These are phyloP conservation scores for Earliella scabrosa DNA, from an alignment of 1,284 basidiomycete species.

Conservation along the genomic window DNA sequence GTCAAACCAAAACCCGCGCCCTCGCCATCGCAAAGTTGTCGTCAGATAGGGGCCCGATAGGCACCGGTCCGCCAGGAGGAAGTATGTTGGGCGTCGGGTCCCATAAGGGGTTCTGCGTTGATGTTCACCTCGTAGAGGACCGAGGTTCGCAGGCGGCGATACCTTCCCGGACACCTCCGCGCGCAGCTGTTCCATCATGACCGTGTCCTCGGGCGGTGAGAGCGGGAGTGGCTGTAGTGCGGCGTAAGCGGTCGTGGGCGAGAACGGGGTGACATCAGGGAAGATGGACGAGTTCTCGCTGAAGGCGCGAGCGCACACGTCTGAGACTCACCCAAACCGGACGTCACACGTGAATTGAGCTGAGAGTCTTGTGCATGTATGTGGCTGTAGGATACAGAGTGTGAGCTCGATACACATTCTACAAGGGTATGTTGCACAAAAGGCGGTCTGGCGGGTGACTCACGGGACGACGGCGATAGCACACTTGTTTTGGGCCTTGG, in stretches of 20 bases:
- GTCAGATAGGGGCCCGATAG: slow-evolving; percentile 31
- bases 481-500: too few species aligned
- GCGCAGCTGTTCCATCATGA: slow-evolving; percentile 32
- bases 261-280: slow-evolving; percentile 54
- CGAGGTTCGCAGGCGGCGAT: slow-evolving; percentile 54
- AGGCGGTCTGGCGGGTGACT: too few species aligned
- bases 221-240: slow-evolving; percentile 61
- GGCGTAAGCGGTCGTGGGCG: slow-evolving; percentile 57
- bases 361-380: too few species aligned
- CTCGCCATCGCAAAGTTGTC: slow-evolving; percentile 37
- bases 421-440: too few species aligned
- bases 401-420: too few species aligned
- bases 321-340: too few species aligned
- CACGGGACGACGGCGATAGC: too few species aligned
- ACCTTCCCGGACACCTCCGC: slow-evolving; percentile 48
- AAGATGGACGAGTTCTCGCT: slow-evolving; percentile 44
- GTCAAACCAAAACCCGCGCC: slow-evolving; percentile 31
- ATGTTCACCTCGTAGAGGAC: slow-evolving; percentile 40
- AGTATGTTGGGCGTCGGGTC: slow-evolving; percentile 36
- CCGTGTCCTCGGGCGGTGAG: slow-evolving; percentile 49
- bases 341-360: too few species aligned
- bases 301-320: too few species aligned
- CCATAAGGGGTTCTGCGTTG: slow-evolving; percentile 55
- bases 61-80: slow-evolving; percentile 24
- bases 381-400: too few species aligned